Base-by-base conservation (phyloP, 2,329 filamentous ascomycete species). In the Triangularia verruculosa region DNA sequence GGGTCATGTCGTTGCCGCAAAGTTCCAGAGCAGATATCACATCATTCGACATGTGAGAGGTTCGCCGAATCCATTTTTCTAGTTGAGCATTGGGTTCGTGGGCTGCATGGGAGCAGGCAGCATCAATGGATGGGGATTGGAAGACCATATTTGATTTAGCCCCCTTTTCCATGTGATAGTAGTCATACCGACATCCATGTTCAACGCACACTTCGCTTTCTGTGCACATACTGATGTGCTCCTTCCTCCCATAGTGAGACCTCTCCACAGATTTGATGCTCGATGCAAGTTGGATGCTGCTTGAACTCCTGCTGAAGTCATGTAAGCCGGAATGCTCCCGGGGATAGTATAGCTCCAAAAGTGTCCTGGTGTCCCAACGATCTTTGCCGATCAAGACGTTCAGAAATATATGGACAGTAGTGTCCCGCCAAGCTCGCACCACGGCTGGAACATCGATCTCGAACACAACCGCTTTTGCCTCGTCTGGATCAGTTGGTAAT, bases 1-100 rank as follows among this genome's bases (percentile, higher is more conserved):
- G 63, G 0, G 80, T 76, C 61, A 89, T 74, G 22, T 79, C 68
- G 0, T 62, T 11, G 0, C 86, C 84, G 57, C 84, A 87, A 0
- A 71, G 58, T 0, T 68, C 72, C 62, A 86, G 83, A 1, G 69
- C 72, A 0, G 86, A 78, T 12, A 89, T 78, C 0, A 84, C 79
- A 0, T 76, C 67, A 62, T 90, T 90, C 0, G 82, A 75, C 0
- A 71, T 58, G 39, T 70, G 68, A 3, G 2, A 51, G 3, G 57
- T 51, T 12, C 17, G 59, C 1, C 64, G 63, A 20, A 66, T 64
- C 66, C 64, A 69, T 2, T 54, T 12, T 2, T 32, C 51, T 1
- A 69, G 24, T 8, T 25, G 17, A 17, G 9, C 6, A 2, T 17
- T 25, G 1, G 6, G 11, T n/a, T 65, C 61, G 43, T 62, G 61